Evolutionary conservation across 345 rosid species (phyloP).

Genomic region (Zanthoxylum bungeanum): DNA sequence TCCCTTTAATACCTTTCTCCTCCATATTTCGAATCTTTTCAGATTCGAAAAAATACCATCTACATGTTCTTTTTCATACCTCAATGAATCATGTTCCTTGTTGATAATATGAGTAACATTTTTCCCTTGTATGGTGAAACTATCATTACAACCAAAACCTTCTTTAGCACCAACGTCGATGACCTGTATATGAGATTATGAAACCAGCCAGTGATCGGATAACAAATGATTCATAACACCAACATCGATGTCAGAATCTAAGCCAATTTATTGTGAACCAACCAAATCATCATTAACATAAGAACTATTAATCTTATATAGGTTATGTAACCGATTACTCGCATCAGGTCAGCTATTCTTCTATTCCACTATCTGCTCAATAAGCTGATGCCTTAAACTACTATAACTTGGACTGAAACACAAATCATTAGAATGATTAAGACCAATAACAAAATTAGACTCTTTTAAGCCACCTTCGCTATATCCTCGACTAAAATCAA

Average conservation of each 20-base stretch:
- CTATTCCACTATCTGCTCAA: constrained; percentile 29
- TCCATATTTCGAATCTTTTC: too few relatives aligned
- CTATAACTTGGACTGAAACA: constrained; percentile 7
- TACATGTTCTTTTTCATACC: constrained; percentile 24
- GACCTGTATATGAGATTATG: constrained; percentile 22
- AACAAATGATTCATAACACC: constrained; percentile 11
- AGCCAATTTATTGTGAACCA: constrained; percentile 13
- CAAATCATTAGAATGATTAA: too few relatives aligned
- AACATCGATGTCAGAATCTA: constrained; percentile 22
- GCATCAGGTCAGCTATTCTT: constrained; percentile 10
- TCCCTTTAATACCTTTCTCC: too few relatives aligned
- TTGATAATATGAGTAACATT: constrained; percentile 15
- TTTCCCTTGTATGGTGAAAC: constrained; percentile 36
- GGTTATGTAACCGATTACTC: constrained; percentile 11
- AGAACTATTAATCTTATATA: constrained; percentile 16
- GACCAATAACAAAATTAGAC: too few relatives aligned
- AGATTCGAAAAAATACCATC: too few relatives aligned
- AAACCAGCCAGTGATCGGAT: constrained; percentile 19
- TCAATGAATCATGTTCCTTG: constrained; percentile 15
- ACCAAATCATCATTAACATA: constrained; percentile 14
- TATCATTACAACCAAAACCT: constrained; percentile 28
- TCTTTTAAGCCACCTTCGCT: too few relatives aligned
- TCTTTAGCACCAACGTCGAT: constrained; percentile 19
- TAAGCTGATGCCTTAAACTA: constrained; percentile 27
- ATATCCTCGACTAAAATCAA: too few relatives aligned